phyloP scores from a whole-genome alignment of 2,329 filamentous ascomycete genomes.

The Eutypella sp. region DNA sequence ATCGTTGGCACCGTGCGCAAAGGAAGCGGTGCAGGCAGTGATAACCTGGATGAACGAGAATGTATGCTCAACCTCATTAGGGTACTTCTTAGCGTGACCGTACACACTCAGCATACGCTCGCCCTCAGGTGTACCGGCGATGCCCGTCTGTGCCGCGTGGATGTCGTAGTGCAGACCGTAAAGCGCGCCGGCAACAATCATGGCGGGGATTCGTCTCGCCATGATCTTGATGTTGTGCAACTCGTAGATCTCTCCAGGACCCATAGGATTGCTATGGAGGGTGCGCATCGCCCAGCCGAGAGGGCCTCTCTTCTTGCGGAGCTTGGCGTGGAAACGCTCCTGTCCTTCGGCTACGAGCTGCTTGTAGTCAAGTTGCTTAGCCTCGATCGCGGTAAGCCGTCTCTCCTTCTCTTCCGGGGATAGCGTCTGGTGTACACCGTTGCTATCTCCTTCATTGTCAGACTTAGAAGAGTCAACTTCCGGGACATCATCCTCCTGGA shows the following conservation, averaged over 20 bases:
- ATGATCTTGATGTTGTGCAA: conserved; percentile 61
- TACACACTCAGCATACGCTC: conserved; percentile 67
- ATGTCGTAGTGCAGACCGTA: conserved; percentile 82
- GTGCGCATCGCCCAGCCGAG: conserved; percentile 81
- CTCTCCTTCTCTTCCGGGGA: conserved; percentile 34
- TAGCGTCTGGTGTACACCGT: conserved; percentile 15
- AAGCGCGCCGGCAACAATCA: conserved; percentile 55
- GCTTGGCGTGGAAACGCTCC: conserved; percentile 55
- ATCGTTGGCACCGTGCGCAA: conserved; percentile 74
- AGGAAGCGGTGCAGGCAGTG: conserved; percentile 67
- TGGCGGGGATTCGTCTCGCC: conserved; percentile 63
- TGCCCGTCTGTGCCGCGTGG: conserved; percentile 67
- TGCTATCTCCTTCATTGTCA: conserved; percentile 21
- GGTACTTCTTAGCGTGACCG: conserved; percentile 56
- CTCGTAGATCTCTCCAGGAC: conserved; percentile 70
- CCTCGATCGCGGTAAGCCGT: conserved; percentile 40
- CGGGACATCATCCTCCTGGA: conserved; percentile 57
- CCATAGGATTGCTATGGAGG: conserved; percentile 69
- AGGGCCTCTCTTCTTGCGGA: conserved; percentile 58
- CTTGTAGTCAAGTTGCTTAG: conserved; percentile 53
- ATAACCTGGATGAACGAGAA: conserved; percentile 64
- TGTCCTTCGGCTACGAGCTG: conserved; percentile 54
- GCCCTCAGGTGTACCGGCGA: conserved; percentile 68
- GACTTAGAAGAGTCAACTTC: conserved; percentile 28
- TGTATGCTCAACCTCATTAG: conserved; percentile 65